phyloP scores from a whole-genome alignment of 495 filamentous ascomycete species.

The Aspergillus sclerotioniger region DNA sequence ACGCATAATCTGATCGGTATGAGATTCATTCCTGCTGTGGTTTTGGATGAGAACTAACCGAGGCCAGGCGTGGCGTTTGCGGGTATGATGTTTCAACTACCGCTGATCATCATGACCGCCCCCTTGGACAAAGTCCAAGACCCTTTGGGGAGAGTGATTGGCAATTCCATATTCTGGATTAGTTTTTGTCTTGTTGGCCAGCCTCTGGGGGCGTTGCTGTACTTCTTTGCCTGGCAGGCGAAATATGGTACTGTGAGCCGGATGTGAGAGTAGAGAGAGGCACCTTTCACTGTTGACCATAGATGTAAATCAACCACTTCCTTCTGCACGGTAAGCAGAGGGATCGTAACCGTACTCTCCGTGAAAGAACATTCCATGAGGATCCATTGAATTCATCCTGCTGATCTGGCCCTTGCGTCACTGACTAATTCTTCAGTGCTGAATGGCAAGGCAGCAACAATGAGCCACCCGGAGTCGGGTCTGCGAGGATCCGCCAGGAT shows the following conservation, averaged over 20 bases:
- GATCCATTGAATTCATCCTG: neutral
- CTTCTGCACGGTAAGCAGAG: neutral
- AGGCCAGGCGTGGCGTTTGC: conserved; percentile 76
- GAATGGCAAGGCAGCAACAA: neutral
- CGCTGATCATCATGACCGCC: conserved; percentile 76
- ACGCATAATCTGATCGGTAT: conserved; percentile 91
- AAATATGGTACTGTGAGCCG: conserved; percentile 81
- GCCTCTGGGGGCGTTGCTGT: conserved; percentile 82
- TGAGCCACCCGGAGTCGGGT: neutral
- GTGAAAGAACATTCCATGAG: neutral
- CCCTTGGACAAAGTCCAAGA: conserved; percentile 76
- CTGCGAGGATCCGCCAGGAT: neutral
- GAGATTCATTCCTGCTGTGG: conserved; percentile 13
- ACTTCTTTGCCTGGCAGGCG: conserved; percentile 98
- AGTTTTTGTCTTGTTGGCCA: conserved; percentile 92
- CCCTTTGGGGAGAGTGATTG: conserved; percentile 68
- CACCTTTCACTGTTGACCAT: neutral
- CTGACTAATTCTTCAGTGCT: too few species aligned
- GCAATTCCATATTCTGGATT: conserved; percentile 94
- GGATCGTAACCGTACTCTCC: neutral
- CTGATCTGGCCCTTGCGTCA: too few species aligned
- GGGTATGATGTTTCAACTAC: conserved; percentile 92
- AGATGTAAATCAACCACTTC: neutral
- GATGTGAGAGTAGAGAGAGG: conserved; percentile 12
- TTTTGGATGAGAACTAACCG: conserved; percentile 14